A percentile compares a stretch with the other conserved stretches of the same genome.
phyloP scores from a whole-genome alignment of 176 grass and related monocot species.

The Carex littledalei region DNA sequence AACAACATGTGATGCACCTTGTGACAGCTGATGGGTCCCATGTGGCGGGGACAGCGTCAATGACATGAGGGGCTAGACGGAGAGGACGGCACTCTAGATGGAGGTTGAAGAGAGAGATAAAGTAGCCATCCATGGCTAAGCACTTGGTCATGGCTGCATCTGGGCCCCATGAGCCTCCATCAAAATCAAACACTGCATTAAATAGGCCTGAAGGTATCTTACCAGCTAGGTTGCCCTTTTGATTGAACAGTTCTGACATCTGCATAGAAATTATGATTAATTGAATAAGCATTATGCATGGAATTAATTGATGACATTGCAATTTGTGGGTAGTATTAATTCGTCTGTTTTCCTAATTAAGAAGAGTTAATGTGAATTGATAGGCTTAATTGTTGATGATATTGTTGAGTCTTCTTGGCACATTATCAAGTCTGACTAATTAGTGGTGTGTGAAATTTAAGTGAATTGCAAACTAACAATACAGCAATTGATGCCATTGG shows the following conservation, averaged over 20 bases:
- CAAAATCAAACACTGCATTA: slow-evolving; percentile 56
- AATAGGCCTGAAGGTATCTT: slow-evolving; percentile 88
- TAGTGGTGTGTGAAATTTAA: background rate
- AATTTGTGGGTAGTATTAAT: background rate
- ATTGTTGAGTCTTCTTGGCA: background rate
- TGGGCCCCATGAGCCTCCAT: slow-evolving; percentile 48
- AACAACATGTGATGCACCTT: slow-evolving; percentile 31
- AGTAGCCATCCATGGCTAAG: slow-evolving; percentile 78
- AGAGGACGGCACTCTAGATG: slow-evolving; percentile 46
- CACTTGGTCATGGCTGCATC: slow-evolving; percentile 64
- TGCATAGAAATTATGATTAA: slow-evolving; percentile 22
- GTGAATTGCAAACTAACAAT: background rate
- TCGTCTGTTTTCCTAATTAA: background rate
- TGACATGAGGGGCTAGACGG: slow-evolving; percentile 34
- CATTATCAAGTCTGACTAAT: background rate
- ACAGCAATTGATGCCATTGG: too few relatives aligned
- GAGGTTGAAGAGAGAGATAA: slow-evolving; percentile 90
- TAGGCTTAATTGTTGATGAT: background rate
- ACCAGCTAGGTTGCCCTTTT: slow-evolving; percentile 52
- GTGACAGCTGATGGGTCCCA: slow-evolving; percentile 65
- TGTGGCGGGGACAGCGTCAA: slow-evolving; percentile 37
- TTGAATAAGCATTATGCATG: background rate
- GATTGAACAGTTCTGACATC: slow-evolving; percentile 92
- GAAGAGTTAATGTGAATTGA: background rate
- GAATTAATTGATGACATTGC: too few relatives aligned